Evolutionary conservation across 495 filamentous ascomycete genomes (phyloP), one percentile per base, ranked within the genome.

Genomic region (Cercophora scortea): DNA sequence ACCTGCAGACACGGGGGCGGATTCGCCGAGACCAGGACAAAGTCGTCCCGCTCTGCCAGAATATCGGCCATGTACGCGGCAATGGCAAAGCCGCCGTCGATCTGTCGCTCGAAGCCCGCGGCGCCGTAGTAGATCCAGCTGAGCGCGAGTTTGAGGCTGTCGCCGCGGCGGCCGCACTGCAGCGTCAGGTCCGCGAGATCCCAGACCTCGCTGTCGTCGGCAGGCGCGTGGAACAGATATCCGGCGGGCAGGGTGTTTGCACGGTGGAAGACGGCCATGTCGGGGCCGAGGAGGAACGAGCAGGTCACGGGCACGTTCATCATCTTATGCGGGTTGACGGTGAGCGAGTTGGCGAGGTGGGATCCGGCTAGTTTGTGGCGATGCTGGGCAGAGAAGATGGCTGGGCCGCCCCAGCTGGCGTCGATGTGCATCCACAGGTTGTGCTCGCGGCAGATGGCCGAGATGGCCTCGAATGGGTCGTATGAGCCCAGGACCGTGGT

Each of bases 301-400:
- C 92, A 98, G 3, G 91, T 94, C 36, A 93, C 67, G 0, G 92
- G 92, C 8, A 88, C 88, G 40, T 87, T 88, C 58, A 98, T 78
- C 93, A 96, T 98, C 69, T 96, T 96, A 69, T 98, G 92, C 54
- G 93, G 91, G 66, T 94, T 95, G 40, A 95, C 78, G 8, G 88
- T 85, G 32, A 96, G 74, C 36, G 81, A 88, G 70, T 95, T 75
- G 8, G 90, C 93, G 13, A 81, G 75, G 43, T 90, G 76, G 12
- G 79, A 71, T 19, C 92, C 92, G 13, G 73, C 62, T 38, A 94
- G 68, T 67, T 87, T 85, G 59, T 73, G 64, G 32, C 74, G 74
- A 48, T 87, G 85, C 41, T 66, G 65, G 32, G 73, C 51, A 32
- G 85, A 89, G 77, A 97, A 96, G 51, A 86, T 72, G 42, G 87